Conservation (phyloP, 1,284 basidiomycete genomes). For the Phaffia rhodozyma region DNA sequence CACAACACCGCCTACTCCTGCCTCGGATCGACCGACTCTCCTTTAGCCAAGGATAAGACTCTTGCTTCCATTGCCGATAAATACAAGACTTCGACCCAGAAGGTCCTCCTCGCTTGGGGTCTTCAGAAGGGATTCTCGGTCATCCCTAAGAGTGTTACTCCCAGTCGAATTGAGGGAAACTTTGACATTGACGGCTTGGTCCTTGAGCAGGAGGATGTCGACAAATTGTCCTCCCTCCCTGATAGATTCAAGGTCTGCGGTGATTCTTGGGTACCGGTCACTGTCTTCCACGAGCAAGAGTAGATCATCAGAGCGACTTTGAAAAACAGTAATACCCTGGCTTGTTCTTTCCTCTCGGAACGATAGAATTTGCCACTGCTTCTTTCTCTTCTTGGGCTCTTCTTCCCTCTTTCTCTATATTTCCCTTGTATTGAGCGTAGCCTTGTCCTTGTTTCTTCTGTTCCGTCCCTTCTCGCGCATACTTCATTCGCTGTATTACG, state of each 20-base stretch:
- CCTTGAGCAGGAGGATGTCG: constrained; percentile 19
- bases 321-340: too few species aligned
- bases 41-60: constrained; percentile 17
- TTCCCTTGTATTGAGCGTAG: too few species aligned
- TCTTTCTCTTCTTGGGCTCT: too few species aligned
- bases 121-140: constrained; percentile 1
- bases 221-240: constrained; percentile 13
- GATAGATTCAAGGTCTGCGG: constrained; percentile 21
- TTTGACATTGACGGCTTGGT: constrained; percentile 20
- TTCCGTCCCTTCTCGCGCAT: too few species aligned
- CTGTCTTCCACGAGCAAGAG: constrained; percentile 16
- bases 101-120: neutral
- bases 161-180: constrained; percentile 15
- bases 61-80: neutral
- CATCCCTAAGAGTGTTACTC: constrained; percentile 7
- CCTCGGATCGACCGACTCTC: constrained; percentile 20
- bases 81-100: neutral
- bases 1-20: constrained; percentile 23
- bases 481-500: too few species aligned
- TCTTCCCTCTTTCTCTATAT: too few species aligned
- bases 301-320: neutral
- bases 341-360: too few species aligned
- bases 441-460: too few species aligned
- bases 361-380: too few species aligned
- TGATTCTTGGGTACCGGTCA: constrained; percentile 20